Evolutionary conservation across 2,329 filamentous ascomycete species (phyloP).

Genomic region (Penicillium sp.): DNA sequence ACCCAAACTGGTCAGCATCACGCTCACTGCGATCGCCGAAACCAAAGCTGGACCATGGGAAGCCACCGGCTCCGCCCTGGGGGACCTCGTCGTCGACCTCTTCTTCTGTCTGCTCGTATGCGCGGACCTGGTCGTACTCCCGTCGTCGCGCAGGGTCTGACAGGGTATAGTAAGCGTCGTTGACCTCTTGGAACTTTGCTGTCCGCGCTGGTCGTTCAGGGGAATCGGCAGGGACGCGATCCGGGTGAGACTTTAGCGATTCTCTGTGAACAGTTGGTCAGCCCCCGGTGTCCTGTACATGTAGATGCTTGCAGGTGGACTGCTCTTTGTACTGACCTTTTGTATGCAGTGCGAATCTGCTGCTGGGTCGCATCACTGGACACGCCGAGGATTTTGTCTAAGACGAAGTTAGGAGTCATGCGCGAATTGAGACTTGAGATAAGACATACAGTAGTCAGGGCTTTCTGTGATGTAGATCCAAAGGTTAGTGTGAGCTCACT

Average conservation of each 20-base stretch:
- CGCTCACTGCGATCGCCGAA: slow-evolving; percentile 45
- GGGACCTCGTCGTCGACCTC: slow-evolving; percentile 50
- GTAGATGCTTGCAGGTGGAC: not conserved
- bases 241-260: slow-evolving; percentile 87
- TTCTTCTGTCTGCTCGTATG: slow-evolving; percentile 43
- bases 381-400: slow-evolving; percentile 71
- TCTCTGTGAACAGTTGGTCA: slow-evolving; percentile 50
- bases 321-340: slow-evolving; percentile 53
- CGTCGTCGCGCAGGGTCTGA: slow-evolving; percentile 70
- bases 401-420: slow-evolving; percentile 4
- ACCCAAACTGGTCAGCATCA: slow-evolving; percentile 74
- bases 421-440: not conserved
- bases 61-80: slow-evolving; percentile 46
- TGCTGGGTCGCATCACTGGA: slow-evolving; percentile 68
- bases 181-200: slow-evolving; percentile 82
- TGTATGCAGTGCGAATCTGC: slow-evolving; percentile 91
- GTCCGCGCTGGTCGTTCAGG: slow-evolving; percentile 78
- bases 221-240: slow-evolving; percentile 77
- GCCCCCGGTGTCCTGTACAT: not conserved
- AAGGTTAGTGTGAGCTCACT: not conserved
- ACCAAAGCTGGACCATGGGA: slow-evolving; percentile 72
- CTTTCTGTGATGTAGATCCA: slow-evolving; percentile 14
- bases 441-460: slow-evolving; percentile 41
- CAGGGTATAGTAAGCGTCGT: slow-evolving; percentile 88
- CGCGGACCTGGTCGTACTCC: slow-evolving; percentile 75